Evolutionary conservation across 345 rosid genomes (phyloP).

Genomic region (Firmiana major): DNA sequence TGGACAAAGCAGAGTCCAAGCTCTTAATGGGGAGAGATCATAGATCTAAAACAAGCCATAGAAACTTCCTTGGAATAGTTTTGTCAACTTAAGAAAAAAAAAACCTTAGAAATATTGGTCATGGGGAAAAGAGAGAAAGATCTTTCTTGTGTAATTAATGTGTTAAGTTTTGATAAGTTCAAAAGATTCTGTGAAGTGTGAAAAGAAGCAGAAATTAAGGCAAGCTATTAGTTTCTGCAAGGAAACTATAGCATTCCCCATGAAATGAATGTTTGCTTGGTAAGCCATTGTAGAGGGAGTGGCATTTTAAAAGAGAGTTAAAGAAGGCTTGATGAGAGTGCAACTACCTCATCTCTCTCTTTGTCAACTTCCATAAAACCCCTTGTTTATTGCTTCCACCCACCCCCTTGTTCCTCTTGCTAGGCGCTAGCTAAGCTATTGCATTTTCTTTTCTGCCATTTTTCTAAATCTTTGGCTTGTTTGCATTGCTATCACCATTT

Average conservation of each 20-base stretch:
- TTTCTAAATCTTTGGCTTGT: neutral
- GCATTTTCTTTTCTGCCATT: neutral
- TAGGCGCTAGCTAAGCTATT: slow-evolving; percentile 6
- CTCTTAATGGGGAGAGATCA: slow-evolving; percentile 8
- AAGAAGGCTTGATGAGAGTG: slow-evolving; percentile 23
- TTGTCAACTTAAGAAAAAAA: slow-evolving; percentile 14
- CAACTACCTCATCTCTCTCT: slow-evolving; percentile 29
- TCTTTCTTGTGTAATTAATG: neutral
- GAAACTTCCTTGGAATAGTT: slow-evolving; percentile 44
- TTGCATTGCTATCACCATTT: neutral
- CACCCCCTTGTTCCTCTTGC: slow-evolving; percentile 21
- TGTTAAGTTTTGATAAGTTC: slow-evolving; percentile 20
- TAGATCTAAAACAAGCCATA: slow-evolving; percentile 14
- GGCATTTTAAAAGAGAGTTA: slow-evolving; percentile 25
- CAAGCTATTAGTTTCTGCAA: neutral
- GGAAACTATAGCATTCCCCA: slow-evolving; percentile 9
- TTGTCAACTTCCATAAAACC: slow-evolving; percentile 11
- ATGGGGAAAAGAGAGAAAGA: slow-evolving; percentile 1
- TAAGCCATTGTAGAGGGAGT: slow-evolving; percentile 18
- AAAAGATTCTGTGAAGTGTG: slow-evolving; percentile 31
- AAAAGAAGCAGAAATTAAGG: slow-evolving; percentile 5
- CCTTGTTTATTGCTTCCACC: slow-evolving; percentile 40
- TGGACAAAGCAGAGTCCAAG: slow-evolving; percentile 22
- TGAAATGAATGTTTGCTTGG: slow-evolving; percentile 50
- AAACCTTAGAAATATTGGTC: neutral